phyloP scores from a whole-genome alignment of 768 basidiomycete genomes.

The Galerina marginata region DNA sequence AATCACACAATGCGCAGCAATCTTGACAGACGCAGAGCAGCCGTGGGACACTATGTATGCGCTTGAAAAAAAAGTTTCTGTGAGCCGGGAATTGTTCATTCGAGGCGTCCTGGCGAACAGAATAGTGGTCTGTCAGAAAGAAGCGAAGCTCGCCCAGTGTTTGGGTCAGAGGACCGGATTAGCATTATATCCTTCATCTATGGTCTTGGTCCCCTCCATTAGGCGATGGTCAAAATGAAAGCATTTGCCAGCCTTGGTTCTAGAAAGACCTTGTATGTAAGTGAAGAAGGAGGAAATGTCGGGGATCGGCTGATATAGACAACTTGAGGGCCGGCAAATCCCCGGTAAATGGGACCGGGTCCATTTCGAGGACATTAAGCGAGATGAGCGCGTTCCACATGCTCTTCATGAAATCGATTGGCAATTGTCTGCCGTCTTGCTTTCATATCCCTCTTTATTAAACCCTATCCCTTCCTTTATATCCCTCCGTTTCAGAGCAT shows the following conservation, averaged over 20 bases:
- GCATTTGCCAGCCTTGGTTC: slow-evolving; percentile 69
- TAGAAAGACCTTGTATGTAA: slow-evolving; percentile 62
- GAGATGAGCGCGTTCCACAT: slow-evolving; percentile 5
- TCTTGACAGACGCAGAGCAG: slow-evolving; percentile 4
- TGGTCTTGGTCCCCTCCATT: slow-evolving; percentile 83
- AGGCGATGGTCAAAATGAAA: slow-evolving; percentile 55
- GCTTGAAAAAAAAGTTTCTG: background rate
- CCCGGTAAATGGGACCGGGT: background rate
- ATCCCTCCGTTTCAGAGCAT: background rate
- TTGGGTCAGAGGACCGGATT: slow-evolving; percentile 31
- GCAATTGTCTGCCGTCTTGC: slow-evolving; percentile 1
- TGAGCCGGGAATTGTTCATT: background rate
- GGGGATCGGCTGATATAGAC: slow-evolving; percentile 13
- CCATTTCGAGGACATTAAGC: background rate
- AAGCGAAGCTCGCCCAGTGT: slow-evolving; percentile 56
- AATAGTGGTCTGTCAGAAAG: slow-evolving; percentile 48
- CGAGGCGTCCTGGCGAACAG: slow-evolving; percentile 2
- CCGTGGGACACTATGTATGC: background rate
- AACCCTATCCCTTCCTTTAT: slow-evolving; percentile 11
- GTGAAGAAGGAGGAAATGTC: slow-evolving; percentile 26
- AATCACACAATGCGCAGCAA: slow-evolving; percentile 22
- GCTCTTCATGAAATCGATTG: slow-evolving; percentile 1
- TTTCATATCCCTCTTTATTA: background rate
- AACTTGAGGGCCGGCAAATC: slow-evolving; percentile 42
- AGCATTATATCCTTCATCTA: slow-evolving; percentile 78